Conservation (phyloP, 2,329 filamentous ascomycete species). For the Paraphoma chrysanthemicola region DNA sequence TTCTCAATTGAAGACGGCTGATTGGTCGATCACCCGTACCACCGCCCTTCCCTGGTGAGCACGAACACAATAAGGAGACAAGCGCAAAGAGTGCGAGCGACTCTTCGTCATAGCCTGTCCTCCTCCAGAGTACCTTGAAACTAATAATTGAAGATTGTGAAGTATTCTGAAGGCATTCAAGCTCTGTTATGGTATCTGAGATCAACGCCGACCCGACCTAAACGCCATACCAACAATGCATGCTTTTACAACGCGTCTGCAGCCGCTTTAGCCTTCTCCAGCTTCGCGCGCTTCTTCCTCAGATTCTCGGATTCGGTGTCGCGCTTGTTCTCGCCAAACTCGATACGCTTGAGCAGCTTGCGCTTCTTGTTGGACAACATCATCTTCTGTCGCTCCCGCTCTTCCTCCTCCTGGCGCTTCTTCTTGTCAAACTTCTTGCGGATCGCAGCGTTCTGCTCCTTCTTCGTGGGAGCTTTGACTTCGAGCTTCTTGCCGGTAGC, state of each 20-base stretch:
- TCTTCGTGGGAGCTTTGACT: slow-evolving; percentile 48
- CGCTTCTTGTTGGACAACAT: slow-evolving; percentile 99
- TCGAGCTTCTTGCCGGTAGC: slow-evolving; percentile 70
- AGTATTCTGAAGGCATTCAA: neutral
- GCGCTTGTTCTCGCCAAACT: slow-evolving; percentile 92
- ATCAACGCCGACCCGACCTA: slow-evolving; percentile 11
- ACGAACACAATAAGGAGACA: neutral
- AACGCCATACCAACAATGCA: slow-evolving; percentile 16
- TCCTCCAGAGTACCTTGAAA: neutral
- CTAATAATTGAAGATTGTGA: neutral
- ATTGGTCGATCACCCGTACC: neutral
- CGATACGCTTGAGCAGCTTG: slow-evolving; percentile 97
- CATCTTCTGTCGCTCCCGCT: slow-evolving; percentile 91
- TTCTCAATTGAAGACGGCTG: neutral
- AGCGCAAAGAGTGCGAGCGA: neutral
- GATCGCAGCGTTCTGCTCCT: slow-evolving; percentile 69
- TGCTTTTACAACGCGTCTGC: slow-evolving; percentile 35
- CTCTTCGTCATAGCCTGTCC: neutral
- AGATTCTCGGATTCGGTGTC: slow-evolving; percentile 88
- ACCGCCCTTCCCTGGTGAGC: neutral
- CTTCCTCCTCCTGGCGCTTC: slow-evolving; percentile 74
- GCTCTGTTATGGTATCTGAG: slow-evolving; percentile 1
- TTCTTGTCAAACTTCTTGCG: slow-evolving; percentile 72
- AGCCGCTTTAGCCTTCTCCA: slow-evolving; percentile 67
- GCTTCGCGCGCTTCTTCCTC: slow-evolving; percentile 85